Evolutionary conservation across 306 rosid species (phyloP), one percentile per base, ranked within the genome.

Genomic region (Acacia acuminata): DNA sequence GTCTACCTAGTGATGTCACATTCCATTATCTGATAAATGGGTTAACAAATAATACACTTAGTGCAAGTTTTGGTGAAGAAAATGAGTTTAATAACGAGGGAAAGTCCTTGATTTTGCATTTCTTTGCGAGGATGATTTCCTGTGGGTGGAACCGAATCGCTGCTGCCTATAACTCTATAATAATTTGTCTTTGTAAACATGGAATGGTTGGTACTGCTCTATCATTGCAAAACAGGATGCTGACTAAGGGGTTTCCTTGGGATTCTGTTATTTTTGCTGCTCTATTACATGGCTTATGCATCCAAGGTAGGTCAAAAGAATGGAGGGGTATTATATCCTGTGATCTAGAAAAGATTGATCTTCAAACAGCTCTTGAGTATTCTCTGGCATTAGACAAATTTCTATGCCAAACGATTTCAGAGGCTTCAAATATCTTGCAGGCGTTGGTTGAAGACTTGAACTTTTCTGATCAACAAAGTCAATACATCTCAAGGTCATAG

Each of bases 21-120:
- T 90, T 88, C 82, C 88, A 94, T 88, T 90, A 92, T 77, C 85
- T 94, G 75, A 82, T 90, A 75, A 92, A 91, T 85, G 96, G 98
- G 77, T 94, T 94, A 71, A 36, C 78, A 78, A 92, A 85, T 86
- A 81, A 19, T 36, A 50, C 66, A 69, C 25, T 53, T 17, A 40
- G 43, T 69, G 69, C 72, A 61, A 81, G 66, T 81, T 76, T 43
- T 32, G 40, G 71, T 42, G 82, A 80, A 73, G 79, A 44, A 69
- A 75, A 77, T 1, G 83, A 82, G 64, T 69, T 81, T 42, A 75
- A 45, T 32, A 83, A 85, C 81, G 77, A 76, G 47, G 70, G 45
- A 17, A 89, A 78, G 61, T 85, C 87, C 53, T 74, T 88, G 78
- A 84, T 90, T 88, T 78, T 89, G 78, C 90, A 84, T 79, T 89